Percentiles rank a stretch among this genome's conserved stretches.
These are phyloP conservation scores for Fusarium sp. DNA, from an alignment of 2,329 filamentous ascomycete species.

Conservation along the genomic window DNA sequence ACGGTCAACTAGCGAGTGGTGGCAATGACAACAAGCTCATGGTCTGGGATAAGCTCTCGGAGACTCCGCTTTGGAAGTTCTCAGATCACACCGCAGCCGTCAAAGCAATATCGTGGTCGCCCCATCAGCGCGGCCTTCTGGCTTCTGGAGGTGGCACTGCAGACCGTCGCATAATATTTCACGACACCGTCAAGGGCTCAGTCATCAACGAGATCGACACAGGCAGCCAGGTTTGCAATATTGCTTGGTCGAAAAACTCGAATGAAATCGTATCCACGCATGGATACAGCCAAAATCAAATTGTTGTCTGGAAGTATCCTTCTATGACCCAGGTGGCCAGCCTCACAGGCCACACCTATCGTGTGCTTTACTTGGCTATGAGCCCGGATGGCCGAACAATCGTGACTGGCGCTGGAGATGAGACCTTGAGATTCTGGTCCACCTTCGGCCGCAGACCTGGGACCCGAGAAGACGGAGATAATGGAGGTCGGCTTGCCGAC, in stretches of 20 bases:
- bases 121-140: conserved; percentile 92
- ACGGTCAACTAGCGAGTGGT: conserved; percentile 92
- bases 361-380: conserved; percentile 96
- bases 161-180: conserved; percentile 96
- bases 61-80: conserved; percentile 92
- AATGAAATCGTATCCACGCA: conserved; percentile 98
- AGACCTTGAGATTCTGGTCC: conserved; percentile 97
- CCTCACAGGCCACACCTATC: conserved; percentile 94
- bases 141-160: conserved; percentile 96
- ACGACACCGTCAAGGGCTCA: conserved; percentile 89
- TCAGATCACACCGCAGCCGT: conserved; percentile 95
- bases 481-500: conserved; percentile 72
- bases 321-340: conserved; percentile 97
- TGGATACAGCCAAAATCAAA: conserved; percentile 97
- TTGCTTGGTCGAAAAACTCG: conserved; percentile 96
- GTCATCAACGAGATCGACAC: conserved; percentile 91
- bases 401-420: conserved; percentile 95
- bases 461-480: conserved; percentile 73
- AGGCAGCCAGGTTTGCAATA: conserved; percentile 97
- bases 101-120: conserved; percentile 98
- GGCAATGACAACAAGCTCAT: conserved; percentile 99
- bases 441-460: conserved; percentile 87
- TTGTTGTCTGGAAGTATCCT: conserved; percentile 99
- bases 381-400: conserved; percentile 94
- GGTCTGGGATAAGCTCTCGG: conserved; percentile 97